A percentile compares a stretch with the other conserved stretches of the same genome.
Evolutionary conservation across 2,329 filamentous ascomycete genomes (phyloP).

Genomic region (Ophiostoma piceae): DNA sequence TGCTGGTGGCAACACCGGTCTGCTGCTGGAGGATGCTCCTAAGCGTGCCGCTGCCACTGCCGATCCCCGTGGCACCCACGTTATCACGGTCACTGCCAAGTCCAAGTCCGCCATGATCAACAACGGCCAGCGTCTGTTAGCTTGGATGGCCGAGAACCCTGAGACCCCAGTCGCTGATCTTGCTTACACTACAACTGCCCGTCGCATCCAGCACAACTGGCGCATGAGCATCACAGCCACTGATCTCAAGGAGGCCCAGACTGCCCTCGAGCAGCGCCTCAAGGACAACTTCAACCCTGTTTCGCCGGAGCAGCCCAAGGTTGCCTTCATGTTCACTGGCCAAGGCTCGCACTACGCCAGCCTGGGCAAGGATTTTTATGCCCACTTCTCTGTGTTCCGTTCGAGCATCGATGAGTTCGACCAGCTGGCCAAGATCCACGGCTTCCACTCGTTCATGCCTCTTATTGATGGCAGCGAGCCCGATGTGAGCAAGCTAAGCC

Average conservation of each 20-base stretch:
- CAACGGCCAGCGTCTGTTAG: constrained; percentile 52
- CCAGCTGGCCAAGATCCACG: constrained; percentile 45
- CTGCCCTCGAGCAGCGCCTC: constrained; percentile 40
- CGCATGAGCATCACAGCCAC: constrained; percentile 46
- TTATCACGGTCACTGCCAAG: constrained; percentile 56
- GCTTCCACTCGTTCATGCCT: constrained; percentile 53
- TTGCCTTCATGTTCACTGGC: constrained; percentile 52
- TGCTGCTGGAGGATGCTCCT: constrained; percentile 60
- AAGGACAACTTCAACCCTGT: constrained; percentile 43
- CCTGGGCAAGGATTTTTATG: constrained; percentile 48
- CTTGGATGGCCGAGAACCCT: constrained; percentile 49
- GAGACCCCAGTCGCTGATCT: constrained; percentile 52
- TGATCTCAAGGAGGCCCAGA: constrained; percentile 40
- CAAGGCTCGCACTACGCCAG: constrained; percentile 53
- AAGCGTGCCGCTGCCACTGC: constrained; percentile 30
- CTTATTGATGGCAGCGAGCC: constrained; percentile 44
- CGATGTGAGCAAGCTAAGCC: constrained; percentile 43
- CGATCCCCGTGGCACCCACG: constrained; percentile 53
- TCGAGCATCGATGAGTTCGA: constrained; percentile 54
- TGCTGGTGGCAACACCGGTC: constrained; percentile 64
- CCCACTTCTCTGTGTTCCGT: constrained; percentile 45
- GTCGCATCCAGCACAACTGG: constrained; percentile 56
- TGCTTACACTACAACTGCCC: constrained; percentile 64
- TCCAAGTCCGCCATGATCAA: constrained; percentile 51
- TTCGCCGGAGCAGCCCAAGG: constrained; percentile 41